Conservation (phyloP, 169 alveolate genomes). For the Eimeria acervulina region DNA sequence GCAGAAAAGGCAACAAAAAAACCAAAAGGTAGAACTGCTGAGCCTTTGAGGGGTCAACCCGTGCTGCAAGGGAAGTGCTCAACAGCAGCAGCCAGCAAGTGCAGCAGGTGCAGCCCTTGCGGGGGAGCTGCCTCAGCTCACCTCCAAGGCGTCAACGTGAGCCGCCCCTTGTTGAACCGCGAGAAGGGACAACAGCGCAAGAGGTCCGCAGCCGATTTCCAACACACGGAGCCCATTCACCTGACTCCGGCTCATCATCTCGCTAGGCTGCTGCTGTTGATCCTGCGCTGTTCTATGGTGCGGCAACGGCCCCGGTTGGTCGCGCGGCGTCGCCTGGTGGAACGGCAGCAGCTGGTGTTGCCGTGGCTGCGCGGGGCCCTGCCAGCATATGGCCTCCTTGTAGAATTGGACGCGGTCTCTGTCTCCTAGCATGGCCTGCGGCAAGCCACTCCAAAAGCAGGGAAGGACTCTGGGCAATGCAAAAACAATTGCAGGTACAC, state of each 20-base stretch:
- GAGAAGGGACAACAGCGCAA: slow-evolving; percentile 91
- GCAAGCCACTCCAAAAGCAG: background rate
- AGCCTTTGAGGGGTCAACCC: background rate
- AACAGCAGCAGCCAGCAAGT: background rate
- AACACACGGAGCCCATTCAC: slow-evolving; percentile 86
- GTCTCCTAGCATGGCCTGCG: slow-evolving; percentile 79
- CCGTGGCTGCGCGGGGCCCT: slow-evolving; percentile 1
- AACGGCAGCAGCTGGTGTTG: slow-evolving; percentile 11
- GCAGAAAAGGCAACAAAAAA: background rate
- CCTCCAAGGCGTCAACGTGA: slow-evolving; percentile 92
- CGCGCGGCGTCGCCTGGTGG: background rate
- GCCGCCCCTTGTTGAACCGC: slow-evolving; percentile 92
- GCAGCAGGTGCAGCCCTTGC: background rate
- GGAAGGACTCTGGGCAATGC: background rate
- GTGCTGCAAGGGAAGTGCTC: background rate
- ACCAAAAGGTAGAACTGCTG: background rate
- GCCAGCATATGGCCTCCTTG: slow-evolving; percentile 61
- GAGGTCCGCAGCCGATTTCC: slow-evolving; percentile 93
- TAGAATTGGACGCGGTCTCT: slow-evolving; percentile 74
- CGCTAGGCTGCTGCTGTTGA: background rate
- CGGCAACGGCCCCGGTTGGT: background rate
- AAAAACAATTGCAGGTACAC: background rate
- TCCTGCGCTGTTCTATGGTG: background rate
- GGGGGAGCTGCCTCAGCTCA: slow-evolving; percentile 69
- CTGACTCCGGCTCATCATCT: background rate